Base-by-base conservation (phyloP, 2,329 filamentous ascomycete species). In the Lachnellula arida region DNA sequence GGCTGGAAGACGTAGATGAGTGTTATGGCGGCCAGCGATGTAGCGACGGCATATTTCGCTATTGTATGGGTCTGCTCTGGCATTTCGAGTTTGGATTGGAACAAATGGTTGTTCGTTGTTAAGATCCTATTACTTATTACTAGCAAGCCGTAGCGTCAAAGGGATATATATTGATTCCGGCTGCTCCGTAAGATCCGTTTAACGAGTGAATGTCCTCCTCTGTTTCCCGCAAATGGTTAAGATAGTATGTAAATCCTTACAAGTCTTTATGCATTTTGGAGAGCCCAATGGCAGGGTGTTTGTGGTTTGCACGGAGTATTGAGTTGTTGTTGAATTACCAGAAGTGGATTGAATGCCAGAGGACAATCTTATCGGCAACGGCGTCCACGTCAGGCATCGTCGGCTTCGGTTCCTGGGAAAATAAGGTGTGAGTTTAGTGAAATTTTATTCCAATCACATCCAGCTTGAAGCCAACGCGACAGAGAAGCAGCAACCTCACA, bases 1-100 rank as follows among this genome's bases (percentile, higher is more conserved):
- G 94, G 94, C 8, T 88, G 91, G 74, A 99, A 97, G 65, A 97
- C 93, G 74, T 97, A 99, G 71, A 97, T 89, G 56, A 97, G 83
- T 34, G 94, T 93, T 60, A 96, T 89, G 60, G 94, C 94, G 54
- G 94, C 94, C 60, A 99, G 87, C 53, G 92, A 96, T 58, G 93
- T 94, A 65, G 93, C 93, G 57, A 93, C 94, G 68, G 94, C 94
- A 75, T 99, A 99, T 46, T 90, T 91, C 65, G 91, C 90, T 66
- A 94, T 87, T 7, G 87, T 91, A 57, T 90, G 80, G 54, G 86
- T 85, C 76, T 88, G 91, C 70, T 94, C 89, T 67, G 88, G 89
- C 89, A 94, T 93, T 9, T 22, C 46, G 28, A 50, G 55, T n/a
- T 14, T 53, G 40, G 28, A 28, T 40, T 40, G 14, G 6, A n/a